These are phyloP conservation scores for Artemisia annua DNA, from an alignment of 129 eudicot species.

Conservation along the genomic window DNA sequence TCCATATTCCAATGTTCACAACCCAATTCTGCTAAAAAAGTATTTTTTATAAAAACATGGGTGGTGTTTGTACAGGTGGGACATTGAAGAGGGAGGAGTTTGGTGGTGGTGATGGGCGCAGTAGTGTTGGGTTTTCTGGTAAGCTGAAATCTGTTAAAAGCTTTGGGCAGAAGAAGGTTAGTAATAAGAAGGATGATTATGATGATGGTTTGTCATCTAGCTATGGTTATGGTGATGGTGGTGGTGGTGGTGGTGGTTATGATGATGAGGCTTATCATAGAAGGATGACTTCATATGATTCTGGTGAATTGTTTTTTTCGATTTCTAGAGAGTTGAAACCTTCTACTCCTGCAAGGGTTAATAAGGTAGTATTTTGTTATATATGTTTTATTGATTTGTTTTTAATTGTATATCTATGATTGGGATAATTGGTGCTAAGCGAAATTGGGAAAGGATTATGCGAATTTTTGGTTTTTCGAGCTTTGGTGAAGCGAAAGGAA, in stretches of 20 bases:
- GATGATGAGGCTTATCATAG: conserved; percentile 27
- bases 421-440: too few species aligned
- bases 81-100: conserved; percentile 42
- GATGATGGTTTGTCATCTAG: conserved; percentile 29
- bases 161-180: conserved; percentile 44
- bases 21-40: too few species aligned
- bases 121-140: conserved; percentile 53
- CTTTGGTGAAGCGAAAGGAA: too few species aligned
- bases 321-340: conserved; percentile 76
- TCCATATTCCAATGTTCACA: too few species aligned
- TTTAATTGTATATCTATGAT: too few species aligned
- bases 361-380: conserved; percentile 44
- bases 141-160: conserved; percentile 60
- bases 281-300: conserved; percentile 46
- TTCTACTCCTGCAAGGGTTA: conserved; percentile 61
- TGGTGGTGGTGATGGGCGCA: conserved; percentile 26
- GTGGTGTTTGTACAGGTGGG: conserved; percentile 77
- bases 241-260: conserved; percentile 17
- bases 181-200: conserved; percentile 19
- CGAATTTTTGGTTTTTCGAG: too few species aligned
- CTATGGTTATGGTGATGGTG: conserved; percentile 19
- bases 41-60: too few species aligned
- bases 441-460: too few species aligned
- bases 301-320: conserved; percentile 54
- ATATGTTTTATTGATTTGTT: too few species aligned